Base-by-base conservation (phyloP, 495 filamentous ascomycete genomes). In the Penicillium crystallinum region DNA sequence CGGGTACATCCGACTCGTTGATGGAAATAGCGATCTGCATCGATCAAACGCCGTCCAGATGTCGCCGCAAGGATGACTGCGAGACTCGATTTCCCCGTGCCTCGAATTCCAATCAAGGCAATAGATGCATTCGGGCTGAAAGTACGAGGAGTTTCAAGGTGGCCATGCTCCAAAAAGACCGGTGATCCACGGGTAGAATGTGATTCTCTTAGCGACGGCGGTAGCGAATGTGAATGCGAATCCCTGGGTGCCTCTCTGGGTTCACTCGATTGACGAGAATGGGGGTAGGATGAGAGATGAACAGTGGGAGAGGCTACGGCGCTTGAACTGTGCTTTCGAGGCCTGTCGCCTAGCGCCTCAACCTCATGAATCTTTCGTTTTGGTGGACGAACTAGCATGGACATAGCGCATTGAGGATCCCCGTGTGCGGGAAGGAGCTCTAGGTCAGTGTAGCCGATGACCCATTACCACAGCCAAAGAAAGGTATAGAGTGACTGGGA, bases 1-100 rank as follows among this genome's bases (percentile, higher is more conserved):
- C 81, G 75, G 10, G 81, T 81, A 52, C 79, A 73, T 6, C 87
- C 85, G 0, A 83, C 86, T 1, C 75, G 68, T 41, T 87, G 80
- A 36, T 85, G 79, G 54, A 91, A 91, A 46, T 79, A 82, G 53
- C 80, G 77, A 59, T 90, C 87, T 45, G 82, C 80, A 48, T 88
- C 88, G 40, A 90, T 81, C 19, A 91, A 74, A 19, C 84, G 80
- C 11, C 86, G 78, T 12, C 81, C 80, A 14, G 86, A 83, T 53
- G 83, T 78, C 18, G 85, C 84, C 3, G 87, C 85, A n/a, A 85
- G 81, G 40, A 92, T 87, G 55, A 91, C 83, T 1, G 84, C 87
- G 10, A 92, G 74, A 15, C 84, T 89, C 5, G 86, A 83, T 63
- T 91, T 91, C 12, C 87, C 87, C 5, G 85, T 84, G 3, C 88